Percentiles rank a stretch among this genome's conserved stretches.
Evolutionary conservation across 2,329 filamentous ascomycete genomes (phyloP).

Genomic region (Trichophyton mentagrophytes): DNA sequence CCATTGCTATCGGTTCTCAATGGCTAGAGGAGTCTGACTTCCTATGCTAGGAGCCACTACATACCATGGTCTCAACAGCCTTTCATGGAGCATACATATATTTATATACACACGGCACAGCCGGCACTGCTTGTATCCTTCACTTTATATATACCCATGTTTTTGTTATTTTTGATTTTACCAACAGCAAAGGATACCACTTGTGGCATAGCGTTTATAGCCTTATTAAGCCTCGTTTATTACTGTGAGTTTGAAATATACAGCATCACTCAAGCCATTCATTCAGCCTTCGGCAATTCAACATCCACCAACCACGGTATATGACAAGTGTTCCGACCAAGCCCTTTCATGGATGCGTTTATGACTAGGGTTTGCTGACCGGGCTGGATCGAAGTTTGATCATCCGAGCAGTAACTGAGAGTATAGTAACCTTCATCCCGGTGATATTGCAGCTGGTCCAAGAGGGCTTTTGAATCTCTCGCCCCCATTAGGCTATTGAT

Average conservation of each 20-base stretch:
- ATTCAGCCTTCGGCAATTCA: slow-evolving; percentile 25
- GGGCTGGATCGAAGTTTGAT: slow-evolving; percentile 6
- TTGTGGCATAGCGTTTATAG: neutral
- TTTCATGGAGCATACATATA: neutral
- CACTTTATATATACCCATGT: neutral
- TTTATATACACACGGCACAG: neutral
- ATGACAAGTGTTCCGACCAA: slow-evolving; percentile 32
- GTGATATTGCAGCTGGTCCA: neutral
- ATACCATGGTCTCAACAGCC: neutral
- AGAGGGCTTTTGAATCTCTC: neutral
- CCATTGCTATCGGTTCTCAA: slow-evolving; percentile 31
- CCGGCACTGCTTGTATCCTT: neutral
- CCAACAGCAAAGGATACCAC: neutral
- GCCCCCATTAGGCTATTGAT: neutral
- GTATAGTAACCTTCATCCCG: neutral
- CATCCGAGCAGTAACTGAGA: neutral
- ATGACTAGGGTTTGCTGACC: slow-evolving; percentile 46
- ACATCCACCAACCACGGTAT: slow-evolving; percentile 44
- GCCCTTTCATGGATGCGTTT: slow-evolving; percentile 45
- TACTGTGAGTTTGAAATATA: neutral
- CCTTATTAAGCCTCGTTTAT: neutral
- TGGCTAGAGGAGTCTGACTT: slow-evolving; percentile 31
- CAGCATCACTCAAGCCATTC: neutral
- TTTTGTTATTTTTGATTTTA: neutral
- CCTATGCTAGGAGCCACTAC: slow-evolving; percentile 16